phyloP scores from a whole-genome alignment of 2,329 filamentous ascomycete genomes.

The Cercospora sp. region DNA sequence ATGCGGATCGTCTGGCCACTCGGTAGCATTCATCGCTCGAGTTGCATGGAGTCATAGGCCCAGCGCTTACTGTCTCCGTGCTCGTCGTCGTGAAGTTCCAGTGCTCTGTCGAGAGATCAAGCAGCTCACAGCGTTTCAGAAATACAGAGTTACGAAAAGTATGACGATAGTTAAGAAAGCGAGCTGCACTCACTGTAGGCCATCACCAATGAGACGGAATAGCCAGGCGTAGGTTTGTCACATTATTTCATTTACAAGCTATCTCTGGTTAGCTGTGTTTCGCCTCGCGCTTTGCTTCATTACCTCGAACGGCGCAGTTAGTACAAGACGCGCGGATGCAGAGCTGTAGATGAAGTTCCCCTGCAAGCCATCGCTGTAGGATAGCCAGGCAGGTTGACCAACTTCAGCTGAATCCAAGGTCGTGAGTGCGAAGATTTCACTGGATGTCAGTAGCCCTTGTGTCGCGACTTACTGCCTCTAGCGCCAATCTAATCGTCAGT shows the following conservation, averaged over 20 bases:
- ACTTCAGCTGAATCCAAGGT: neutral
- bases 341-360: neutral
- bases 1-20: neutral
- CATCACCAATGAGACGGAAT: neutral
- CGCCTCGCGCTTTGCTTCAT: neutral
- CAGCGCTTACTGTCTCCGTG: neutral
- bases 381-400: neutral
- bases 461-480: neutral
- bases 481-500: neutral
- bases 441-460: neutral
- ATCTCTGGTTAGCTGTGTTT: neutral
- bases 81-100: neutral
- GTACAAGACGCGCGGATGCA: neutral
- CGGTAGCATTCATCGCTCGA: neutral
- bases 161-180: neutral
- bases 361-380: constrained; percentile 2
- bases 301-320: neutral
- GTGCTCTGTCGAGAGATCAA: neutral
- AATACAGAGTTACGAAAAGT: neutral
- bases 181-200: neutral
- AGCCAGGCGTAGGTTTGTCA: neutral
- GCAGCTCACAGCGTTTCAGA: neutral
- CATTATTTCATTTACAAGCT: neutral
- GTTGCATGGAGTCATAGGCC: neutral
- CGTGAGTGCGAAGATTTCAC: neutral